Base-by-base conservation (phyloP, 164 flowering plant genomes). In the Chimonanthus praecox region DNA sequence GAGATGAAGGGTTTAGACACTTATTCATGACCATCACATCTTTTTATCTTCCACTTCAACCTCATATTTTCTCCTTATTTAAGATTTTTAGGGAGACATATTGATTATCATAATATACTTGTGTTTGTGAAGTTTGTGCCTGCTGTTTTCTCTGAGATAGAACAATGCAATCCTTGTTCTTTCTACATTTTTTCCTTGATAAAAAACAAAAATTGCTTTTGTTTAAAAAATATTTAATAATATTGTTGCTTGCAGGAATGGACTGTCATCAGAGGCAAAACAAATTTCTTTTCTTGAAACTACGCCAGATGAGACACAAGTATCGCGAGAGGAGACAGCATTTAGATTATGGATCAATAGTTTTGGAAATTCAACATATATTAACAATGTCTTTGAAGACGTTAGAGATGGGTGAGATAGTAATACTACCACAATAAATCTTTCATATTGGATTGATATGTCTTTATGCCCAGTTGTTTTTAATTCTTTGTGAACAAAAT, bases 291-390 rank as follows among this genome's bases (percentile, higher is more conserved):
- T 92, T 60, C 82, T 87, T 67, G 94, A 88, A 72, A 87, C 78
- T 15, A 71, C n/a, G 60, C 73, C 76, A 60, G 95, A 90, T 81
- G 98, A 92, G 67, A 64, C 86, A 49, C 94, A 86, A 77, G 74
- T 86, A 49, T 86, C 96, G 18, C 86, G 96, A 81, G 98, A 94
- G 82, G 98, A 94, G 81, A 85, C 74, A 60, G 85, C 88, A 60
- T 94, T 92, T 78, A 89, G 98, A 51, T 82, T 94, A 60, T 94
- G 98, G 98, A 87, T 94, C 66, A 94, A 94, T 70, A 94, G 96
- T 78, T 84, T 91, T 73, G 97, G 91, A 71, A 84, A 83, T 79
- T 87, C 88, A 49, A 80, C 89, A 60, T 88, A 85, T 64, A 84
- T 91, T 64, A 80, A 91, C 75, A 89, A 87, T 72, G 87, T 91